Evolutionary conservation across 2,329 filamentous ascomycete genomes (phyloP).

Genomic region (Colletotrichum lindemuthianum): DNA sequence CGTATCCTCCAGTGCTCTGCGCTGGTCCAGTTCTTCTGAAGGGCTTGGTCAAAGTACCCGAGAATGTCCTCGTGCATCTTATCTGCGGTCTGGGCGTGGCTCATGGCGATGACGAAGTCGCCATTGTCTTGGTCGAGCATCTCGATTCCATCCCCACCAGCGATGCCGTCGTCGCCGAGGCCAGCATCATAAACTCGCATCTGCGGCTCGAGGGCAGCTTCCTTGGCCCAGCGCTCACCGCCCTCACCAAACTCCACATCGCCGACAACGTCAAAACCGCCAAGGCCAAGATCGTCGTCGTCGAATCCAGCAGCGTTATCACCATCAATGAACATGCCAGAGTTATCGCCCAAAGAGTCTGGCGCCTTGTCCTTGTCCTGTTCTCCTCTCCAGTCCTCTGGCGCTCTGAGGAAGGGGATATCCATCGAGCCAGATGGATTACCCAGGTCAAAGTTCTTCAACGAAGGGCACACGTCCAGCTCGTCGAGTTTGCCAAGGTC

Average conservation of each 20-base stretch:
- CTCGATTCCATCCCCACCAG: constrained; percentile 62
- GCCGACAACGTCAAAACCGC: constrained; percentile 74
- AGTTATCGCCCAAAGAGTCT: constrained; percentile 70
- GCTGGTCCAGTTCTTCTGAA: constrained; percentile 97
- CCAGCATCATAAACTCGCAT: constrained; percentile 79
- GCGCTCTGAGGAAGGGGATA: constrained; percentile 89
- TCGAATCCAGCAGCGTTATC: constrained; percentile 86
- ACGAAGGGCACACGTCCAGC: constrained; percentile 92
- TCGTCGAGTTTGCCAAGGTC: constrained; percentile 80
- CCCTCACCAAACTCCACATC: constrained; percentile 94
- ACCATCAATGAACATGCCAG: constrained; percentile 86
- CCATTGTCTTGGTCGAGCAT: constrained; percentile 73
- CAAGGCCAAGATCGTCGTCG: constrained; percentile 70
- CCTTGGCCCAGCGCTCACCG: constrained; percentile 93
- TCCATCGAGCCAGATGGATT: constrained; percentile 86
- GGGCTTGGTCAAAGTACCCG: constrained; percentile 96
- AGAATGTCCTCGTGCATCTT: constrained; percentile 90
- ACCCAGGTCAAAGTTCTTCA: constrained; percentile 93
- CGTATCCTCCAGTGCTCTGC: constrained; percentile 99
- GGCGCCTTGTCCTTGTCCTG: constrained; percentile 70
- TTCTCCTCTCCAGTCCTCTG: constrained; percentile 84
- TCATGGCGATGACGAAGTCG: constrained; percentile 83
- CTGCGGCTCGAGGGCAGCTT: constrained; percentile 87
- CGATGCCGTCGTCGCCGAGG: constrained; percentile 65
- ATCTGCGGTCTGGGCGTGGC: constrained; percentile 68